Evolutionary conservation across 306 rosid species (phyloP).

Genomic region (Pachyrhizus erosus): DNA sequence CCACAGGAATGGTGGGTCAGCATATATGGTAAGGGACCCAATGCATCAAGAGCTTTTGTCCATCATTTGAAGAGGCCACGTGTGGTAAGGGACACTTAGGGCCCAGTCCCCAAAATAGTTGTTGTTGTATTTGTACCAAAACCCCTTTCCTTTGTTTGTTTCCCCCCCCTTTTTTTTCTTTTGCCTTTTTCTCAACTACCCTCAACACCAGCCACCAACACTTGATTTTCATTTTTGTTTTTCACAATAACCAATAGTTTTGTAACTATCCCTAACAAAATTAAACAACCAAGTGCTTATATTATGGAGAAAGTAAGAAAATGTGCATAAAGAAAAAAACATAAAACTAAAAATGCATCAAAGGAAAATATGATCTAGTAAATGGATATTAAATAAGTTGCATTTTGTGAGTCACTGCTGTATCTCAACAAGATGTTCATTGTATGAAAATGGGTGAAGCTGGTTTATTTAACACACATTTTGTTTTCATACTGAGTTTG

Average conservation of each 20-base stretch:
- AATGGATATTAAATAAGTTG: neutral
- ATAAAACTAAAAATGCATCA: neutral
- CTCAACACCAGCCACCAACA: slow-evolving; percentile 15
- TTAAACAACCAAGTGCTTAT: neutral
- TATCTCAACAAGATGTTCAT: slow-evolving; percentile 36
- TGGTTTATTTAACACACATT: slow-evolving; percentile 52
- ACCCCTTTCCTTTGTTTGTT: neutral
- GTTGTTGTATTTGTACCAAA: slow-evolving; percentile 30
- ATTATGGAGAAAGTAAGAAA: neutral
- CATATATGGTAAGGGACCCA: neutral
- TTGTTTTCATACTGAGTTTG: slow-evolving; percentile 56
- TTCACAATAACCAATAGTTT: neutral
- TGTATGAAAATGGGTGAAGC: slow-evolving; percentile 31
- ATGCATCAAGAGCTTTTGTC: slow-evolving; percentile 21
- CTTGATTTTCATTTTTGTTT: neutral
- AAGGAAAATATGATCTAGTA: neutral
- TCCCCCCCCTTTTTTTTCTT: neutral
- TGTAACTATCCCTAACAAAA: neutral
- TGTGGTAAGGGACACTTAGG: slow-evolving; percentile 43
- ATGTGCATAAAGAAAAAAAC: neutral
- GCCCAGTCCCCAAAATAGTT: slow-evolving; percentile 18
- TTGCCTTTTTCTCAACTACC: slow-evolving; percentile 31
- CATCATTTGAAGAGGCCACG: slow-evolving; percentile 39
- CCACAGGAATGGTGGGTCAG: slow-evolving; percentile 3
- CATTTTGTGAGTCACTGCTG: slow-evolving; percentile 3